Percentiles rank a stretch among this genome's conserved stretches.
phyloP scores from a whole-genome alignment of 1,284 basidiomycete species.

The Cryptococcus sp. region DNA sequence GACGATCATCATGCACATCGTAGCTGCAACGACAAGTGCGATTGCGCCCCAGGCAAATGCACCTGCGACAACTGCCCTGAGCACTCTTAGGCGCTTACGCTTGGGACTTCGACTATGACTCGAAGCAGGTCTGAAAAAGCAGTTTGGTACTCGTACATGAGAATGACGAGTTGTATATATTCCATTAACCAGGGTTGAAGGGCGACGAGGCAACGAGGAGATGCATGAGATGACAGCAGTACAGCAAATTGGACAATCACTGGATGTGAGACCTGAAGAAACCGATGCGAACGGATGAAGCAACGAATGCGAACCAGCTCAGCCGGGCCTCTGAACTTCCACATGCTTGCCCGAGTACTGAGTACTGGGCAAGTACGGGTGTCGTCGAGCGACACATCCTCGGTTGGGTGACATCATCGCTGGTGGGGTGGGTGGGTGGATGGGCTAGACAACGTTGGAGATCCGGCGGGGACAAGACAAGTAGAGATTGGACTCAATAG shows the following conservation, averaged over 20 bases:
- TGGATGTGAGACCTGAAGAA: too few relatives aligned
- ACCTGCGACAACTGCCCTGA: constrained; percentile 25
- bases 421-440: constrained; percentile 11
- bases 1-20: too few relatives aligned
- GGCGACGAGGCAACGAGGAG: neutral
- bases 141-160: neutral
- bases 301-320: constrained; percentile 28
- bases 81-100: constrained; percentile 3
- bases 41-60: constrained; percentile 33
- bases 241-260: too few relatives aligned
- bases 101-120: too few relatives aligned
- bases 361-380: constrained; percentile 25
- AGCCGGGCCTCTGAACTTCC: constrained; percentile 46
- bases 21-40: constrained; percentile 16
- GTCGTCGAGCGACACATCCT: constrained; percentile 34
- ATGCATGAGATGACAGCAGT: too few relatives aligned
- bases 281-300: neutral
- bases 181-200: neutral
- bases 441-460: neutral
- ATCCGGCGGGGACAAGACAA: too few relatives aligned
- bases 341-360: constrained; percentile 26
- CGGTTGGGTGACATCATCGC: constrained; percentile 43
- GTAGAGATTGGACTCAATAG: neutral
- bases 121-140: constrained; percentile 2
- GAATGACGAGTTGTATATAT: neutral